These are phyloP conservation scores for Penicillium glabrum DNA, from an alignment of 2,329 filamentous ascomycete genomes.

Conservation along the genomic window DNA sequence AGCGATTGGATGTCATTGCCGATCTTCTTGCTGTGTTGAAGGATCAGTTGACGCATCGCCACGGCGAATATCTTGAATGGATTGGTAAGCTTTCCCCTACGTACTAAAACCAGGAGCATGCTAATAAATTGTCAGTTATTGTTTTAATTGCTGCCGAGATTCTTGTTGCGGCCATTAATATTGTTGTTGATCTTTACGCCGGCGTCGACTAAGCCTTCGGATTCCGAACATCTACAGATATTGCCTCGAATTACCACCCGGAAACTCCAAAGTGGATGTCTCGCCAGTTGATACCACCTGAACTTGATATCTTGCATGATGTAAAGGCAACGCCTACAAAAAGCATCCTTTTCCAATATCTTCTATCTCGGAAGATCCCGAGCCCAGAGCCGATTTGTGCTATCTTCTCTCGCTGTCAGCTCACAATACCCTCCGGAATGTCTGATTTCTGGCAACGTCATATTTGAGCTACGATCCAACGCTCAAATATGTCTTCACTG, in stretches of 20 bases:
- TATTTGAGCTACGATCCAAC: neutral
- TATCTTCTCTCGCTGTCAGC: neutral
- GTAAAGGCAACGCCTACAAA: neutral
- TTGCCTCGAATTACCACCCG: neutral
- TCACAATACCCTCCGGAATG: neutral
- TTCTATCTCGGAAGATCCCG: neutral
- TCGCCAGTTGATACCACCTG: neutral
- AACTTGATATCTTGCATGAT: neutral
- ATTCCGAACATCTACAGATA: neutral
- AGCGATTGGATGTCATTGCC: constrained; percentile 87
- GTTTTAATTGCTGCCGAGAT: constrained; percentile 95
- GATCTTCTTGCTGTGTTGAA: constrained; percentile 91
- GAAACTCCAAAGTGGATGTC: neutral
- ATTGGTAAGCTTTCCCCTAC: constrained; percentile 63
- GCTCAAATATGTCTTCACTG: neutral
- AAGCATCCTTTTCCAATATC: neutral
- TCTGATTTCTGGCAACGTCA: neutral
- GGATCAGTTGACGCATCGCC: constrained; percentile 90
- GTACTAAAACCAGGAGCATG: neutral
- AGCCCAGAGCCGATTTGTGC: neutral
- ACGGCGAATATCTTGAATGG: constrained; percentile 87
- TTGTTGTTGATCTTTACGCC: constrained; percentile 88
- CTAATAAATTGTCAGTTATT: constrained; percentile 64
- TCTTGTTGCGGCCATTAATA: constrained; percentile 87
- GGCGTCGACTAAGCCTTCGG: constrained; percentile 51